Conservation (phyloP, 2,329 filamentous ascomycete species). For the Epichloe scottii region DNA sequence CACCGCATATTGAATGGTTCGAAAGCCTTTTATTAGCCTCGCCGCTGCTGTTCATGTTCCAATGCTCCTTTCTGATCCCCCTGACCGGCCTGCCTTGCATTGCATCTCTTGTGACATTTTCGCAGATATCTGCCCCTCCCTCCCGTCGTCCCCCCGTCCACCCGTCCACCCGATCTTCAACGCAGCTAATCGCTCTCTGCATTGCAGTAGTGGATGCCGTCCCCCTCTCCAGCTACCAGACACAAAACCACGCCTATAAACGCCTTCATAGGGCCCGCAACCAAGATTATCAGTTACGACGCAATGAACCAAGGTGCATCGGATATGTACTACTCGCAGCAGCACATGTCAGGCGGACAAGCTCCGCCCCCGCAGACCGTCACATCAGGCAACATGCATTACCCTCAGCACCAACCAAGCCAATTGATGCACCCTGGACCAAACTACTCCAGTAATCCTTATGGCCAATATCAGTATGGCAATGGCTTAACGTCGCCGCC, state of each 20-base stretch:
- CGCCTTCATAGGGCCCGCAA: too few species aligned
- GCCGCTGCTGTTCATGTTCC: too few species aligned
- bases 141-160: not conserved
- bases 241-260: not conserved
- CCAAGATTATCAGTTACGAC: too few species aligned
- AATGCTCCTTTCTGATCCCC: too few species aligned
- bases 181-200: not conserved
- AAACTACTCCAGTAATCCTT: conserved; percentile 55
- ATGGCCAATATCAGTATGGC: conserved; percentile 57
- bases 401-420: conserved; percentile 61
- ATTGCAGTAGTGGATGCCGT: conserved; percentile 45
- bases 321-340: conserved; percentile 77
- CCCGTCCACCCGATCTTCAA: too few species aligned
- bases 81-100: too few species aligned
- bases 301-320: conserved; percentile 50
- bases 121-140: not conserved
- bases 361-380: conserved; percentile 64
- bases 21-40: not conserved
- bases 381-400: conserved; percentile 60
- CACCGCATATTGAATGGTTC: too few species aligned
- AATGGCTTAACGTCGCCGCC: conserved; percentile 75
- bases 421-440: conserved; percentile 59
- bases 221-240: not conserved
- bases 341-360: conserved; percentile 68
- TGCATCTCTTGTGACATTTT: too few species aligned